Base-by-base conservation (phyloP, 2,329 filamentous ascomycete species). In the Aureobasidium leucospermi region DNA sequence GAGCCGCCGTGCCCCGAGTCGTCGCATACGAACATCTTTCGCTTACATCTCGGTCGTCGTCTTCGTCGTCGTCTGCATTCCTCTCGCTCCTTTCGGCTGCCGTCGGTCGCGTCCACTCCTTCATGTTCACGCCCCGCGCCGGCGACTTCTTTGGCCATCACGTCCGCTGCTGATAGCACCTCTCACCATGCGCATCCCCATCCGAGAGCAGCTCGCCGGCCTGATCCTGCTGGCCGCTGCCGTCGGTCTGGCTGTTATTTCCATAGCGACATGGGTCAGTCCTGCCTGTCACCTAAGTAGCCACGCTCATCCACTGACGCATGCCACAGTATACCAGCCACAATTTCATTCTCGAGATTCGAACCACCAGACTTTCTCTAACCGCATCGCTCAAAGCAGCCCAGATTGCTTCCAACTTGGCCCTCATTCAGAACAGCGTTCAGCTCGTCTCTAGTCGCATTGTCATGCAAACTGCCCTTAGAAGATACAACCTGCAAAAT, bases 361-460 rank as follows among this genome's bases (percentile, higher is more conserved):
- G 79, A 71, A 78, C 71, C 4, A 64, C 64, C 55, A 82, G 86
- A 55, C 82, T 96, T 49, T 78, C 85, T 29, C 79, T 96, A 63
- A 90, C 90, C 1, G 92, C 92, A 6, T 91, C 88, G 2, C 84
- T 96, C 69, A 96, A 96, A 73, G 87, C 91, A 19, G 85, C 88
- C 32, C 87, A 93, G 69, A 81, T 96, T 63, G 79, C 87, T 6
- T 87, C 89, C 56, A 88, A 90, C 69, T 81, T 96, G 59, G 80
- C 89, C 55, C 81, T 96, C 55, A 84, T 96, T 65, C 84, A 91
- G 74, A 88, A 88, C 34, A 87, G 85, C 61, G 88, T 86, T 68
- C 79, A 81, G 59, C 86, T 87, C 58, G 86, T 94, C 46, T 79
- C 86, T 6, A 91, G 89, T 0, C 76, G 82, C 39, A 69, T 83